phyloP scores from a whole-genome alignment of 2,329 filamentous ascomycete species.

The Aspergillus phoenicis region DNA sequence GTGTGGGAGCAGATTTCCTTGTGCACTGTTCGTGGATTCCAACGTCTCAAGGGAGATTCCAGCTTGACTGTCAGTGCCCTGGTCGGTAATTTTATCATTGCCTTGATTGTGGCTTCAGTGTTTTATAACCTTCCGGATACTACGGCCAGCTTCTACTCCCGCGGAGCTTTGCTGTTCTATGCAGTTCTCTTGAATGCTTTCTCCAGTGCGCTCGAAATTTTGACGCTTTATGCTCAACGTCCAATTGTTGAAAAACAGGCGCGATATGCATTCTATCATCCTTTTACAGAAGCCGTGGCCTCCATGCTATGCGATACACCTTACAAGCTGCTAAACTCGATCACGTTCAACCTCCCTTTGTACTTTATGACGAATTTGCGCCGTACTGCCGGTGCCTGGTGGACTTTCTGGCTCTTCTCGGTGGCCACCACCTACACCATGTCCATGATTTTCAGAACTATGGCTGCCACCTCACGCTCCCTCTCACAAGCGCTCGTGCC shows the following conservation, averaged over 20 bases:
- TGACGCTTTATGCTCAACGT: conserved; percentile 22
- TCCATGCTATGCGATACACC: conserved; percentile 53
- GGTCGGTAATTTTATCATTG: conserved; percentile 68
- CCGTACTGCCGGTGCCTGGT: conserved; percentile 72
- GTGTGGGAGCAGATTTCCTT: conserved; percentile 72
- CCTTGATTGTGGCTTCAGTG: conserved; percentile 73
- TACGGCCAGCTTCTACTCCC: conserved; percentile 71
- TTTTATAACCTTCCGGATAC: conserved; percentile 73
- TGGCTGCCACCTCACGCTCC: conserved; percentile 72
- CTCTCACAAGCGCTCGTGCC: conserved; percentile 58
- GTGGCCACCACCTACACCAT: conserved; percentile 72
- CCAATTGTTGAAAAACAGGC: conserved; percentile 23
- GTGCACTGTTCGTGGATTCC: conserved; percentile 77
- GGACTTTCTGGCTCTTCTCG: conserved; percentile 77
- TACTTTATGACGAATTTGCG: conserved; percentile 85
- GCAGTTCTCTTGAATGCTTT: conserved; percentile 83
- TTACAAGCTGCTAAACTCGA: conserved; percentile 72
- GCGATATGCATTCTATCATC: conserved; percentile 23
- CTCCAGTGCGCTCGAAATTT: conserved; percentile 66
- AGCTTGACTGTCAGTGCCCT: conserved; percentile 67
- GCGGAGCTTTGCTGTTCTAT: conserved; percentile 79
- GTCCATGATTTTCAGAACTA: conserved; percentile 80
- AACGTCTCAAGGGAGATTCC: conserved; percentile 72
- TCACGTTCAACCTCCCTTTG: conserved; percentile 73
- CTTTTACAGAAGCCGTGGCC: conserved; percentile 6